These are phyloP conservation scores for Corchorus capsularis DNA, from an alignment of 345 rosid species.

Conservation along the genomic window DNA sequence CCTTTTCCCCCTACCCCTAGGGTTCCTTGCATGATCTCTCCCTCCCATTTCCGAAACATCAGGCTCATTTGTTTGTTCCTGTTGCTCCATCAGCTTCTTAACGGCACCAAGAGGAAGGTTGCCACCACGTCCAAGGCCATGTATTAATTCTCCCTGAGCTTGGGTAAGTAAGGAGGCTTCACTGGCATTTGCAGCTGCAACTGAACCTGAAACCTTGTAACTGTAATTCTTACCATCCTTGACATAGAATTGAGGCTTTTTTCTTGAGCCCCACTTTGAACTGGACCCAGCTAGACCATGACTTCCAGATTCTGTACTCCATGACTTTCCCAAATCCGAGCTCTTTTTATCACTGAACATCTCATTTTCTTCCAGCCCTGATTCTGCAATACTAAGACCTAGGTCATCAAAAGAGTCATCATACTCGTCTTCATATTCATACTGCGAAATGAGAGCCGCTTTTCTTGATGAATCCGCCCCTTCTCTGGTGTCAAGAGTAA, in stretches of 20 bases:
- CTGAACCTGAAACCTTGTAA: slow-evolving; percentile 82
- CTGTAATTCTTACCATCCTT: slow-evolving; percentile 97
- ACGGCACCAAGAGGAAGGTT: slow-evolving; percentile 78
- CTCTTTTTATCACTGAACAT: slow-evolving; percentile 44
- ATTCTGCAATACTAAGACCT: slow-evolving; percentile 68
- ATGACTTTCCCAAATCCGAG: slow-evolving; percentile 31
- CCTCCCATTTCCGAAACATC: slow-evolving; percentile 37
- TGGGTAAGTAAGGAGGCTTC: slow-evolving; percentile 69
- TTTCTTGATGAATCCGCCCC: slow-evolving; percentile 49
- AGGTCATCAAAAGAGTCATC: slow-evolving; percentile 98
- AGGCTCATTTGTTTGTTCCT: slow-evolving; percentile 33
- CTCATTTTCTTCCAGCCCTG: slow-evolving; percentile 71
- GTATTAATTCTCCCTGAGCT: slow-evolving; percentile 64
- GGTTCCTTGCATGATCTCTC: slow-evolving; percentile 35
- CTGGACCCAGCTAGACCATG: slow-evolving; percentile 30
- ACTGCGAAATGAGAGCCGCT: slow-evolving; percentile 61
- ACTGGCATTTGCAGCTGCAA: slow-evolving; percentile 71
- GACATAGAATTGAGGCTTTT: slow-evolving; percentile 78
- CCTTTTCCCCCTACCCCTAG: slow-evolving; percentile 51
- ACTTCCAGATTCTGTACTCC: slow-evolving; percentile 39
- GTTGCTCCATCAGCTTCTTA: slow-evolving; percentile 57
- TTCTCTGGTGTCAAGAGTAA: slow-evolving; percentile 54
- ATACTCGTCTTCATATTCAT: slow-evolving; percentile 93
- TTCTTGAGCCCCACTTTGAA: slow-evolving; percentile 79
- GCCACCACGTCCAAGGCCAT: slow-evolving; percentile 93